phyloP scores from a whole-genome alignment of 257 asterid species.

The Euphrasia confusa region DNA sequence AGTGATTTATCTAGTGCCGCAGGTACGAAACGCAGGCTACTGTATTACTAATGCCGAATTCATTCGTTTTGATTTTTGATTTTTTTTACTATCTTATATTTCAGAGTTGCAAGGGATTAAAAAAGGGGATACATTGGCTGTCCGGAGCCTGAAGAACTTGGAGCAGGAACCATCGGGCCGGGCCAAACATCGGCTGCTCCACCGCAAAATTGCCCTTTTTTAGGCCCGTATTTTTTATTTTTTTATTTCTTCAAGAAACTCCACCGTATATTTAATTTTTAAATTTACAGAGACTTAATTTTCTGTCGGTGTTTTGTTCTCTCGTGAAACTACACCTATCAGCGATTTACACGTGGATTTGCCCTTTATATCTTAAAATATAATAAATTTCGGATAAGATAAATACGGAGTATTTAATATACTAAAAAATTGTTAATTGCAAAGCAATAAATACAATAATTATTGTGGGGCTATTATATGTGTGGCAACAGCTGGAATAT shows the following conservation, averaged over 20 bases:
- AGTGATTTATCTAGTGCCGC: constrained; percentile 23
- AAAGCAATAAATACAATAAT: not conserved
- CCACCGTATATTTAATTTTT: constrained; percentile 13
- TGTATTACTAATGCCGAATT: not conserved
- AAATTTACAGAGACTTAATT: not conserved
- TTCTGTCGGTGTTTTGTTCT: constrained; percentile 22
- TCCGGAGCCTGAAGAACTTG: constrained; percentile 57
- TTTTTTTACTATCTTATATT: constrained; percentile 5
- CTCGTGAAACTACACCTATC: not conserved
- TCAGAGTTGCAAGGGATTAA: constrained; percentile 36
- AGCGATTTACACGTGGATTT: not conserved
- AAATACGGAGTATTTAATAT: too few relatives aligned
- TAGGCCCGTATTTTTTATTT: constrained; percentile 24
- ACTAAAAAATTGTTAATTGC: too few relatives aligned
- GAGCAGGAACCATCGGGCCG: constrained; percentile 29
- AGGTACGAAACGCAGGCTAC: constrained; percentile 25
- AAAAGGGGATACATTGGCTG: constrained; percentile 41
- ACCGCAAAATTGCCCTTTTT: constrained; percentile 60
- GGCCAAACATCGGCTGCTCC: constrained; percentile 34
- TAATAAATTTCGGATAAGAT: too few relatives aligned
- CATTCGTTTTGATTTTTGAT: not conserved
- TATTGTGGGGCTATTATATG: not conserved
- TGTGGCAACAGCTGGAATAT: constrained; percentile 65
- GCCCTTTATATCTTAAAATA: not conserved
- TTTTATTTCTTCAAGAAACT: constrained; percentile 1